Percentiles rank a stretch among this genome's conserved stretches.
phyloP scores from a whole-genome alignment of 2,329 filamentous ascomycete genomes.

The Aspergillus hortae region DNA sequence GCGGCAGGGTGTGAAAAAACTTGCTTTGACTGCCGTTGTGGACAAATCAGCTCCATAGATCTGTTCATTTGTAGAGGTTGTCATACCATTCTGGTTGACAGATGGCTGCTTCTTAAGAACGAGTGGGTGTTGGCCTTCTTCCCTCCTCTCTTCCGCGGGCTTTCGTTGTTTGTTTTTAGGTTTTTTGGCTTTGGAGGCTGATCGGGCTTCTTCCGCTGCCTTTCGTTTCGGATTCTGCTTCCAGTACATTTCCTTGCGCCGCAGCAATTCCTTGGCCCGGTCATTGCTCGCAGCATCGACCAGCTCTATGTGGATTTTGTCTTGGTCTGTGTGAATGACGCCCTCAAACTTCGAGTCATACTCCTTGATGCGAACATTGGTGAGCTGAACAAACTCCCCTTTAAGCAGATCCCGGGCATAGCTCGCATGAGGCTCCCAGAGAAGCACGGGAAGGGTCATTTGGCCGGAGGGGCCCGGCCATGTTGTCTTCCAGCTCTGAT shows the following conservation, averaged over 20 bases:
- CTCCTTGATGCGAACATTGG: conserved; percentile 68
- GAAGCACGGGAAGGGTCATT: conserved; percentile 65
- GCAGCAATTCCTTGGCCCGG: conserved; percentile 56
- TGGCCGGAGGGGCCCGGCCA: conserved; percentile 76
- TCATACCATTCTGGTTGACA: conserved; percentile 43
- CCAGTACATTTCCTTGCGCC: conserved; percentile 64
- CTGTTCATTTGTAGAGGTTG: neutral
- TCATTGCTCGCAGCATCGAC: conserved; percentile 47
- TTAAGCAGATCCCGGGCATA: conserved; percentile 55
- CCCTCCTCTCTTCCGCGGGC: conserved; percentile 25
- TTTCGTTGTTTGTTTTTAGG: conserved; percentile 16
- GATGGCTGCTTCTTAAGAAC: conserved; percentile 24
- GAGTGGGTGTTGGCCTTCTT: conserved; percentile 28
- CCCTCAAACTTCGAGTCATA: conserved; percentile 65
- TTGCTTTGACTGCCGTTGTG: conserved; percentile 44
- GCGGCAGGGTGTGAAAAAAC: conserved; percentile 39
- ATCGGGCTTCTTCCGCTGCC: conserved; percentile 17
- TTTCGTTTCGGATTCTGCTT: conserved; percentile 38
- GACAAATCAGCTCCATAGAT: conserved; percentile 5
- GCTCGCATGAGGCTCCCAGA: conserved; percentile 65
- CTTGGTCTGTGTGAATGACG: conserved; percentile 61
- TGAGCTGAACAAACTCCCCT: conserved; percentile 63
- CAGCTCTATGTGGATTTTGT: conserved; percentile 47
- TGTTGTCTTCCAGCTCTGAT: conserved; percentile 40
- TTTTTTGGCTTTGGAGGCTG: conserved; percentile 28